Evolutionary conservation across 2,329 filamentous ascomycete species (phyloP).

Genomic region (Pseudovirgaria hyperparasitica): DNA sequence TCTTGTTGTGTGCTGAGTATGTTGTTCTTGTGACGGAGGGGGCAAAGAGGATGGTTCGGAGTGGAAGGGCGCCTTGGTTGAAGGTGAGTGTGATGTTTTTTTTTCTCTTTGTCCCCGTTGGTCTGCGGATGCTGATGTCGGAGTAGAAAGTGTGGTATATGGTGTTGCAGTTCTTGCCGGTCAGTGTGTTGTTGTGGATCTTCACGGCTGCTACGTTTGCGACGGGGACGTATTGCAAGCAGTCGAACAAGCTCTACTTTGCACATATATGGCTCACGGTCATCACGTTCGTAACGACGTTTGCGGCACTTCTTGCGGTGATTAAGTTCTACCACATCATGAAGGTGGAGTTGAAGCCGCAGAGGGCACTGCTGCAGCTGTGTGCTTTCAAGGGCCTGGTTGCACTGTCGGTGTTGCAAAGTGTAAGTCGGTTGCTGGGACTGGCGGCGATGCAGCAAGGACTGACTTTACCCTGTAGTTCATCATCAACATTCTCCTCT

Average conservation of each 20-base stretch:
- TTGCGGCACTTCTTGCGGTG: constrained; percentile 11
- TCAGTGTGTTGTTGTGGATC: constrained; percentile 16
- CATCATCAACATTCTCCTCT: constrained; percentile 17
- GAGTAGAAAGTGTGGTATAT: constrained; percentile 17
- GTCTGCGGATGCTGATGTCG: constrained; percentile 3
- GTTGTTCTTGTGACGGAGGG: constrained; percentile 7
- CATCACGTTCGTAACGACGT: constrained; percentile 11
- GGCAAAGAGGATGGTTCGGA: constrained; percentile 8
- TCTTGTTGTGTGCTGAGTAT: constrained; percentile 15
- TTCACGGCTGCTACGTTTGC: constrained; percentile 13
- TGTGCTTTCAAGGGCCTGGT: constrained; percentile 20
- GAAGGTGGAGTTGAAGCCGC: constrained; percentile 11
- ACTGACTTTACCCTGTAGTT: constrained; percentile 8
- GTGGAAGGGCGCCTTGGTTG: constrained; percentile 12
- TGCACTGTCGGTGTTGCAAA: constrained; percentile 16
- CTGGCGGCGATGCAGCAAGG: too few relatives aligned
- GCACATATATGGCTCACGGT: constrained; percentile 19
- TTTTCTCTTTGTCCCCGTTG: neutral
- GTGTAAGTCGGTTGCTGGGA: constrained; percentile 12
- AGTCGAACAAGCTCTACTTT: constrained; percentile 16
- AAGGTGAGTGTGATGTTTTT: constrained; percentile 9
- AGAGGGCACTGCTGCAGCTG: constrained; percentile 17
- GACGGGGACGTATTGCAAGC: constrained; percentile 15
- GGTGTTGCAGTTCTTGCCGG: constrained; percentile 19
- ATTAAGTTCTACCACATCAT: constrained; percentile 14